phyloP scores from a whole-genome alignment of 2,329 filamentous ascomycete species.

The Clonostachys rosea region DNA sequence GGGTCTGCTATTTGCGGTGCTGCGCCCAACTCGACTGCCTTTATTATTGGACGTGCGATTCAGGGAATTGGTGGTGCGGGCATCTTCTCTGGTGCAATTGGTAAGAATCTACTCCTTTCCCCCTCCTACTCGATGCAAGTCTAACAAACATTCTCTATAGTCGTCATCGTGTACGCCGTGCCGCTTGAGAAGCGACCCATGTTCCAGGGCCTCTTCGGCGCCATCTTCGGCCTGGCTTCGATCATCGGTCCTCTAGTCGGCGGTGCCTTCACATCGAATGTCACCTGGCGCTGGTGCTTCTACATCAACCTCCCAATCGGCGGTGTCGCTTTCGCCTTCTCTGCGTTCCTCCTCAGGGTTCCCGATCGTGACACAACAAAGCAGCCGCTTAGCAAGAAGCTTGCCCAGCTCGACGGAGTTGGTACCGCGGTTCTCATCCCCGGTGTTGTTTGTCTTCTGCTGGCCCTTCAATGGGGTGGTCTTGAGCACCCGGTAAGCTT shows the following conservation, averaged over 20 bases:
- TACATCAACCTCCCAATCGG: constrained; percentile 13
- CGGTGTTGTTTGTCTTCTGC: constrained; percentile 28
- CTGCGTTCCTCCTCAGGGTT: constrained; percentile 6
- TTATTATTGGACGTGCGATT: constrained; percentile 53
- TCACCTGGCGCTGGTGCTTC: constrained; percentile 12
- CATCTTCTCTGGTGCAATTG: constrained; percentile 31
- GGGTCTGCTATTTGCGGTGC: constrained; percentile 51
- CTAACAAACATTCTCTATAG: constrained; percentile 44
- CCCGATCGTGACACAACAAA: neutral
- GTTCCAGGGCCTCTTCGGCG: constrained; percentile 36
- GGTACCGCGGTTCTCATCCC: constrained; percentile 12
- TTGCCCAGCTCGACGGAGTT: constrained; percentile 10
- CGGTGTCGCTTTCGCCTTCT: constrained; percentile 10
- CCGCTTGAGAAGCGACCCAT: constrained; percentile 1
- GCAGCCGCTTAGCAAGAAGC: constrained; percentile 1
- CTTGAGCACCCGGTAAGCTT: constrained; percentile 11
- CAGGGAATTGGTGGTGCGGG: constrained; percentile 52
- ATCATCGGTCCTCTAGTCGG: constrained; percentile 12
- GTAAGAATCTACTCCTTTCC: neutral
- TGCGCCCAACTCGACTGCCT: constrained; percentile 45
- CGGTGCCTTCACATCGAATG: constrained; percentile 13
- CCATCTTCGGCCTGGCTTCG: constrained; percentile 29
- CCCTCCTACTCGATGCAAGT: no score
- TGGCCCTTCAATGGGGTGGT: constrained; percentile 39
- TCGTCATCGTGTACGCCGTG: constrained; percentile 18